phyloP scores from a whole-genome alignment of 2,329 filamentous ascomycete genomes.

The Thielaviopsis populi region DNA sequence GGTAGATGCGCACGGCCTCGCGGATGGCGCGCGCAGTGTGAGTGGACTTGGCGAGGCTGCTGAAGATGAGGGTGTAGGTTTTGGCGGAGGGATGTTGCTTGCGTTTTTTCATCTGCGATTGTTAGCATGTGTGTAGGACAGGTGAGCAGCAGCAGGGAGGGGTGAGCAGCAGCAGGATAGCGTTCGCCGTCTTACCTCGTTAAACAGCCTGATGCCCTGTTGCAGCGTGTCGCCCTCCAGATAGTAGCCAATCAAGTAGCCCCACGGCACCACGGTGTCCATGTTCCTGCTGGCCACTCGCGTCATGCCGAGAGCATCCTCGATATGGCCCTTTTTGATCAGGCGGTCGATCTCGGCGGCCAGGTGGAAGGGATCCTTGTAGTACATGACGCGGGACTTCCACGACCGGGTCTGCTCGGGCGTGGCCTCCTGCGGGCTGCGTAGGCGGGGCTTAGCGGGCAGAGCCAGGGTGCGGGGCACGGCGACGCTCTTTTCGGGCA shows the following conservation, averaged over 20 bases:
- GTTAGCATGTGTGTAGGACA: slow-evolving; percentile 17
- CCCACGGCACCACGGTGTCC: slow-evolving; percentile 68
- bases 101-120: slow-evolving; percentile 77
- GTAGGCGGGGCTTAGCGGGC: slow-evolving; percentile 4
- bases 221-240: slow-evolving; percentile 45
- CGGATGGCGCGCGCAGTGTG: slow-evolving; percentile 44
- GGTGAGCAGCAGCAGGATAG: too few relatives aligned
- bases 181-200: slow-evolving; percentile 56
- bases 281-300: slow-evolving; percentile 51
- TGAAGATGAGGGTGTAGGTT: slow-evolving; percentile 74
- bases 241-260: slow-evolving; percentile 61
- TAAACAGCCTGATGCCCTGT: slow-evolving; percentile 65
- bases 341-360: slow-evolving; percentile 49
- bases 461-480: background rate
- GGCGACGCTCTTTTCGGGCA: slow-evolving; percentile 6
- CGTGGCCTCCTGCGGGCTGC: slow-evolving; percentile 7
- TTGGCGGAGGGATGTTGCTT: slow-evolving; percentile 62
- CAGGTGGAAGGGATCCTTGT: slow-evolving; percentile 59
- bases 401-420: slow-evolving; percentile 7
- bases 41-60: slow-evolving; percentile 50
- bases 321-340: slow-evolving; percentile 43
- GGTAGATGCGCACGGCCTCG: slow-evolving; percentile 62
- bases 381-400: slow-evolving; percentile 24
- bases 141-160: too few relatives aligned
- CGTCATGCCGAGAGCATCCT: slow-evolving; percentile 53